phyloP scores from a whole-genome alignment of 2,329 filamentous ascomycete species.

The Aspergillus ochraceoroseus region DNA sequence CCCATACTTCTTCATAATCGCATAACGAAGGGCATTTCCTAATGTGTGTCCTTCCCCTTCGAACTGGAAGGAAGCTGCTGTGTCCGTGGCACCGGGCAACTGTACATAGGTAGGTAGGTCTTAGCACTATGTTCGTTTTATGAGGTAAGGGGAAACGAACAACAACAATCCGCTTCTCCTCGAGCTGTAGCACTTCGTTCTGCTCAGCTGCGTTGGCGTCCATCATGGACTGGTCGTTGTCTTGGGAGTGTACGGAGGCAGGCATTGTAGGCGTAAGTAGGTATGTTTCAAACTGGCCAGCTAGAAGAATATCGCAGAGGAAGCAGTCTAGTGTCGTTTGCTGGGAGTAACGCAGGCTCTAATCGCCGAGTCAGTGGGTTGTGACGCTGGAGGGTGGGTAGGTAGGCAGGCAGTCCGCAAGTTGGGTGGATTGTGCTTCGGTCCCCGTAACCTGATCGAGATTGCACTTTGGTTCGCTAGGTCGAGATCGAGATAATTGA shows the following conservation, averaged over 20 bases:
- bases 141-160: slow-evolving; percentile 47
- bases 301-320: too few species aligned
- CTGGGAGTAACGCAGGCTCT: too few species aligned
- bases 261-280: slow-evolving; percentile 31
- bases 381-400: too few species aligned
- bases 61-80: slow-evolving; percentile 92
- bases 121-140: too few species aligned
- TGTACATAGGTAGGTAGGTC: slow-evolving; percentile 42
- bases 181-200: slow-evolving; percentile 36
- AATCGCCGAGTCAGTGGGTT: too few species aligned
- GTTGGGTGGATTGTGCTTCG: too few species aligned
- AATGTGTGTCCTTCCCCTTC: slow-evolving; percentile 90
- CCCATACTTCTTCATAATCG: slow-evolving; percentile 98
- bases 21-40: slow-evolving; percentile 86
- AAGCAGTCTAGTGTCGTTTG: not conserved
- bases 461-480: too few species aligned
- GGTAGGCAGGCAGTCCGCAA: too few species aligned
- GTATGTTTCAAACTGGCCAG: too few species aligned
- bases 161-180: slow-evolving; percentile 57
- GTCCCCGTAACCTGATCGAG: too few species aligned
- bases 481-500: too few species aligned
- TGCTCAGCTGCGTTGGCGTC: slow-evolving; percentile 42
- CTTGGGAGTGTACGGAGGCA: slow-evolving; percentile 37
- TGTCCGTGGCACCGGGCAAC: slow-evolving; percentile 78
- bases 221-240: slow-evolving; percentile 42